A percentile compares a stretch with the other conserved stretches of the same genome.
Conservation (phyloP, 2,329 filamentous ascomycete species). For the Blumeria hordei region DNA sequence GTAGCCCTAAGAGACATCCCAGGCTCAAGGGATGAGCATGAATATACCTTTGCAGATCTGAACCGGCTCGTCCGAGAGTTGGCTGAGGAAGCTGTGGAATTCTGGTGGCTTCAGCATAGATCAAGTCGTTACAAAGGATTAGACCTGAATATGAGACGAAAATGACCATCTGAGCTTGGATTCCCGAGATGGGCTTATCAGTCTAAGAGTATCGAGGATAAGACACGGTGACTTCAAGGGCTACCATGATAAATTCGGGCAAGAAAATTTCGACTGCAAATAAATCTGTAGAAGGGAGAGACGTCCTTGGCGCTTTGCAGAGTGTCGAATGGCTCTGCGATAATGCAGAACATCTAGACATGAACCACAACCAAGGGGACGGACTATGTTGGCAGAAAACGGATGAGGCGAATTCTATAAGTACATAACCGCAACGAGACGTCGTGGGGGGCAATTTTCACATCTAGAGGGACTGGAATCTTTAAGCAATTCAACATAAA, state of each 20-base stretch:
- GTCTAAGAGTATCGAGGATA: not conserved
- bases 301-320: not conserved
- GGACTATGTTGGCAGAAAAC: not conserved
- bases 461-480: not conserved
- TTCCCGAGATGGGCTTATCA: constrained; percentile 21
- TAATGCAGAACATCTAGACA: not conserved
- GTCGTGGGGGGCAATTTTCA: not conserved
- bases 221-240: not conserved
- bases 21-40: no score
- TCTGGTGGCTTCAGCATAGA: not conserved
- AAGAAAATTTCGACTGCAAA: not conserved
- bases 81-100: not conserved
- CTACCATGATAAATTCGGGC: not conserved
- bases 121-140: not conserved
- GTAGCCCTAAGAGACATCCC: no score
- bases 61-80: not conserved
- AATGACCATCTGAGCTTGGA: constrained; percentile 20
- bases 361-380: not conserved
- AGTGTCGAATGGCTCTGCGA: not conserved
- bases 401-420: not conserved
- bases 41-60: no score
- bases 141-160: constrained; percentile 2
- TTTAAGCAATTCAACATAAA: not conserved
- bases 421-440: not conserved
- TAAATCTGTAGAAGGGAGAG: not conserved